Base-by-base conservation (phyloP, 768 basidiomycete genomes). In the Mrakia frigida region DNA sequence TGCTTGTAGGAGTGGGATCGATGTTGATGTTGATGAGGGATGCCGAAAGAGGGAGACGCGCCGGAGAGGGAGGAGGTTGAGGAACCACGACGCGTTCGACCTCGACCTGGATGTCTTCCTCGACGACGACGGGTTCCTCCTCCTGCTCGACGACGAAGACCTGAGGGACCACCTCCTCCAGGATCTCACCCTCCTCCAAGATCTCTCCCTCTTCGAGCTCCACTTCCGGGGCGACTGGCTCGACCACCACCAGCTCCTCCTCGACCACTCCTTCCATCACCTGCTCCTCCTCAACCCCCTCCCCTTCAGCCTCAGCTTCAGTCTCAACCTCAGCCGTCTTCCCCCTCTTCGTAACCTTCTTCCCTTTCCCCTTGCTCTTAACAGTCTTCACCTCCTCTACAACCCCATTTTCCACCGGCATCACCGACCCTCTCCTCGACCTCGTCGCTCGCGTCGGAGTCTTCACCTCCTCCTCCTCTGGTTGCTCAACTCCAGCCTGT, bases 181-280 rank as follows among this genome's bases (percentile, higher is more conserved):
- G n/a, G 9, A 31, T 37, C 35, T 21, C 65, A 21, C n/a, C 65
- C 10, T 35, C 39, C 65, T 68, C 65, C 21, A 43, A 16, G 37
- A 68, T 68, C 37, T 68, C 65, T 25, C 65, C 65, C 33, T 68
- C 65, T 39, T 68, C 65, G 3, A 68, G 35, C 65, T 68, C 65
- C 21, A 18, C 65, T 39, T 68, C 65, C 65, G 18, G 65, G 3
- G 65, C 25, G 10, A 39, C 18, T 11, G 65, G 25, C 65, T 68
- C 37, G 35, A n/a, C 25, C 10, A 41, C 35, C 25, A 25, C 10
- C 65, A 43, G 10, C 65, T 35, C 6, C 65, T 39, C 33, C 65
- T 13, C 63, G 63, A 52, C 50, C 3, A 52, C 50, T 6, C 23
- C 50, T 14, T 52, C 50, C 50, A 52, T 52, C 50, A 14, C 50